phyloP scores from a whole-genome alignment of 2,329 filamentous ascomycete species.

The Trichoderma sp. region DNA sequence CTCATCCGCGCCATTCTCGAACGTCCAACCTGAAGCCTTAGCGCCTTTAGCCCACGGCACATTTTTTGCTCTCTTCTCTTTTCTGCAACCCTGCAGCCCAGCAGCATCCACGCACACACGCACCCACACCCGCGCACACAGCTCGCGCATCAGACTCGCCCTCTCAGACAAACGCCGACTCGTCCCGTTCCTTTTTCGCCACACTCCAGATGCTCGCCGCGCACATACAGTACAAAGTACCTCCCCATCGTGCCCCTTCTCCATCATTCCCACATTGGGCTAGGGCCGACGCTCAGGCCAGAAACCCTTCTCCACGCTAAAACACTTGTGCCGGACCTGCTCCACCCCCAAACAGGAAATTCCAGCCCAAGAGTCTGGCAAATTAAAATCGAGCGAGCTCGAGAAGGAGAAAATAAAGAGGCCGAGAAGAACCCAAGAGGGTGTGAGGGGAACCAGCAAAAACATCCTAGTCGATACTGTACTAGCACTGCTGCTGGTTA shows the following conservation, averaged over 20 bases:
- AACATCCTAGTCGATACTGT: background rate
- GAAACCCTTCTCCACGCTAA: conserved; percentile 13
- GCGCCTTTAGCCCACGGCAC: conserved; percentile 19
- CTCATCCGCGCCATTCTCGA: conserved; percentile 10
- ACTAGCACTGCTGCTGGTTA: background rate
- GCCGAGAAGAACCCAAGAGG: background rate
- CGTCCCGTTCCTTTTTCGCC: conserved; percentile 22
- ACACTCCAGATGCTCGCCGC: background rate
- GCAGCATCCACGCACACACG: background rate
- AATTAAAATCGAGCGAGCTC: background rate
- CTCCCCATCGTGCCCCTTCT: background rate
- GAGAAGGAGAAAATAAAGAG: background rate
- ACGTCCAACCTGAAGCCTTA: conserved; percentile 3
- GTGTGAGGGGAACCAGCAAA: background rate
- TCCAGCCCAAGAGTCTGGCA: conserved; percentile 24
- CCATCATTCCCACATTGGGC: conserved; percentile 18
- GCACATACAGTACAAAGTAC: too few species aligned
- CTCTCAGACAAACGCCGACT: background rate
- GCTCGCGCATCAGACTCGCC: background rate
- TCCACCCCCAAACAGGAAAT: conserved; percentile 26
- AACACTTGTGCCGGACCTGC: conserved; percentile 21
- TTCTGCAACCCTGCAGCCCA: background rate
- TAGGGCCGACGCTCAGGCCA: conserved; percentile 8
- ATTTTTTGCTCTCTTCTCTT: background rate
- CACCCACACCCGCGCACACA: background rate